Percentiles rank a stretch among this genome's conserved stretches.
These are phyloP conservation scores for Hanseniaspora osmophila DNA, from an alignment of 805 yeast species.

Conservation along the genomic window DNA sequence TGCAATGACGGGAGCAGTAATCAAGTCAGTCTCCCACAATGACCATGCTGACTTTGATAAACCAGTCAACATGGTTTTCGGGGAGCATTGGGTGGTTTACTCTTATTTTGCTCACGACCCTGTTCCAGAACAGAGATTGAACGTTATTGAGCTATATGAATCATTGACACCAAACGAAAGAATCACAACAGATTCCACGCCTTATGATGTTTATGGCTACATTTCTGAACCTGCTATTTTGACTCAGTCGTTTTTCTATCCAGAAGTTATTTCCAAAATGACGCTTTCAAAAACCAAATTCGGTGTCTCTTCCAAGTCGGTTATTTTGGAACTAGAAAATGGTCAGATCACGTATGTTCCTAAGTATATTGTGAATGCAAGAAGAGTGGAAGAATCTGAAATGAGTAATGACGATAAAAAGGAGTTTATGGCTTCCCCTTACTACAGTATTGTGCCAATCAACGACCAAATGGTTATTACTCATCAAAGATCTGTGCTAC, in stretches of 20 bases:
- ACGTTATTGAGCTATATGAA: slow-evolving; percentile 69
- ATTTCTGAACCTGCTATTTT: slow-evolving; percentile 13
- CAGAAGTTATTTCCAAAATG: slow-evolving; percentile 41
- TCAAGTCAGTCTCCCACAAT: slow-evolving; percentile 31
- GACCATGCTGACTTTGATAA: slow-evolving; percentile 29
- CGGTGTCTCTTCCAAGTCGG: slow-evolving; percentile 55
- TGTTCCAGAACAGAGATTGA: slow-evolving; percentile 40
- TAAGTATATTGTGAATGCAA: slow-evolving; percentile 48
- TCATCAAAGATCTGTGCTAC: slow-evolving; percentile 33
- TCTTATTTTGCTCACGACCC: slow-evolving; percentile 42
- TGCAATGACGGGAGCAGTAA: slow-evolving; percentile 50
- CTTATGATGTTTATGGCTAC: neutral
- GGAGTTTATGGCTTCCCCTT: slow-evolving; percentile 48
- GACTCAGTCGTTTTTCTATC: slow-evolving; percentile 45
- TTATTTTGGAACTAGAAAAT: slow-evolving; percentile 41
- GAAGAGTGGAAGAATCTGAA: slow-evolving; percentile 47
- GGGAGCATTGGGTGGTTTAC: slow-evolving; percentile 75
- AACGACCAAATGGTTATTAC: slow-evolving; percentile 37
- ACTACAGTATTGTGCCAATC: slow-evolving; percentile 45
- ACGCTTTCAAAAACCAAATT: slow-evolving; percentile 42
- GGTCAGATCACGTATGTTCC: slow-evolving; percentile 65
- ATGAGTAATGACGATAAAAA: slow-evolving; percentile 37
- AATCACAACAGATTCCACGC: slow-evolving; percentile 11
- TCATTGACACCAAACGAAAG: slow-evolving; percentile 39
- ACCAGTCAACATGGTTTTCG: slow-evolving; percentile 41